A percentile compares a stretch with the other conserved stretches of the same genome.
Conservation (phyloP, 192 early-diverging fungal species). For the Dissophora globulifera region DNA sequence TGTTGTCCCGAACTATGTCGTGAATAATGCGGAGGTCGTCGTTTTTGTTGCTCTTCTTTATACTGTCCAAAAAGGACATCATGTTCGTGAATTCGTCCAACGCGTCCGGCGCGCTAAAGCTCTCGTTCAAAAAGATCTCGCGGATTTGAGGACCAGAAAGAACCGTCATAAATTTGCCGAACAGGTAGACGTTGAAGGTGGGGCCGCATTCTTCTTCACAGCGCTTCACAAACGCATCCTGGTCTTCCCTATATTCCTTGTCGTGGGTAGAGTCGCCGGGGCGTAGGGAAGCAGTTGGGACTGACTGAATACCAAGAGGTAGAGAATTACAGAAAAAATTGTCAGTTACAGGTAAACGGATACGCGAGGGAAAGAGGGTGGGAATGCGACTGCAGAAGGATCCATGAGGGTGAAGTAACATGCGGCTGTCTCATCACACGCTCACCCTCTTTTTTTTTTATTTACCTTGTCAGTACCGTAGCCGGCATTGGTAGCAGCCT, state of each 20-base stretch:
- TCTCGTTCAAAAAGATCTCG: conserved; percentile 37
- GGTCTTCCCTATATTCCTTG: conserved; percentile 28
- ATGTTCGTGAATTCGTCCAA: conserved; percentile 35
- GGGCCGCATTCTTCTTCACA: conserved; percentile 23
- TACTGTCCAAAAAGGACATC: neutral
- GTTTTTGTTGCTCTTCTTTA: conserved; percentile 22
- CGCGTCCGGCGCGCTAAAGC: conserved; percentile 22
- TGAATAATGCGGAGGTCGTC: conserved; percentile 13
- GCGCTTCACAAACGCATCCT: conserved; percentile 18
- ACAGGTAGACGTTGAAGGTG: conserved; percentile 23
- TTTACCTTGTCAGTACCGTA: conserved; percentile 33
- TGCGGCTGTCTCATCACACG: no score
- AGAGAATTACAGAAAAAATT: no score
- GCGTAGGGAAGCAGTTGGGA: conserved; percentile 23
- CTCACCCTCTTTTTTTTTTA: no score
- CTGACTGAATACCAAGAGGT: neutral
- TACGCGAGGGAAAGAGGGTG: no score
- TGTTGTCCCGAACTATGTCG: conserved; percentile 30
- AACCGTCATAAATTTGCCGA: conserved; percentile 14
- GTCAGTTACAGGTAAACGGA: no score
- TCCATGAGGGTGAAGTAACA: no score
- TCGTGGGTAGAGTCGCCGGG: conserved; percentile 31
- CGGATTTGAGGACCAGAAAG: conserved; percentile 36
- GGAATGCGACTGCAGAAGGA: no score
- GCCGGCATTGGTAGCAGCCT: neutral